Evolutionary conservation across 331 rosid species (phyloP).

Genomic region (Malus hybrid): DNA sequence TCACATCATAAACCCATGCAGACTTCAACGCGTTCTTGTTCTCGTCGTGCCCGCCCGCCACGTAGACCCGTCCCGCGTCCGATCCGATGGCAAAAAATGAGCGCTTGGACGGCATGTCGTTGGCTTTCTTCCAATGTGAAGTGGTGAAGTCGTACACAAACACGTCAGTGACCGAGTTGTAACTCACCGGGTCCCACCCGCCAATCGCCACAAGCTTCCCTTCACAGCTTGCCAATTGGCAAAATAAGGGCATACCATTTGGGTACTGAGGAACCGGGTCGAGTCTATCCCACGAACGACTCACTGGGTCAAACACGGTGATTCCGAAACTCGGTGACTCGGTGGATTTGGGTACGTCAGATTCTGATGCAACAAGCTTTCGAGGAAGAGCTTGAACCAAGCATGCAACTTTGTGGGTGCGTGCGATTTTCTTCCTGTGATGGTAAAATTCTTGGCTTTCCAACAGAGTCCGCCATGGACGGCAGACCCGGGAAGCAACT

Average conservation of each 20-base stretch:
- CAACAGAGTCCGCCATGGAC: constrained; percentile 54
- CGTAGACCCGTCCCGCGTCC: constrained; percentile 29
- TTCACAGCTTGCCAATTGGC: constrained; percentile 46
- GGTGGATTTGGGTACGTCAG: constrained; percentile 11
- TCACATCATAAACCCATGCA: constrained; percentile 61
- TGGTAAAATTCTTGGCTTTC: constrained; percentile 39
- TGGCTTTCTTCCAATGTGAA: constrained; percentile 40
- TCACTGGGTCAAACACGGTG: constrained; percentile 43
- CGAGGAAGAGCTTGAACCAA: constrained; percentile 48
- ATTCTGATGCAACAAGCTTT: not conserved
- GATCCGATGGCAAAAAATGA: constrained; percentile 74
- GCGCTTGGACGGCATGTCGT: constrained; percentile 55
- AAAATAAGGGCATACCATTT: constrained; percentile 56
- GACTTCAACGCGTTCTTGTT: constrained; percentile 58
- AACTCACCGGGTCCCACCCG: constrained; percentile 73
- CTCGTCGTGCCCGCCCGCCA: constrained; percentile 88
- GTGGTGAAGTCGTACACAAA: constrained; percentile 59
- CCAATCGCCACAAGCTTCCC: constrained; percentile 68
- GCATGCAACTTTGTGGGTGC: constrained; percentile 45
- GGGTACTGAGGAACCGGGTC: constrained; percentile 53
- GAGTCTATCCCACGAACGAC: constrained; percentile 43
- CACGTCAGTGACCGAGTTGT: constrained; percentile 42
- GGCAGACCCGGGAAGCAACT: constrained; percentile 51
- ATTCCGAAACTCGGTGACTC: constrained; percentile 37
- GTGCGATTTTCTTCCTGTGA: constrained; percentile 42